Conservation (phyloP, 1,284 basidiomycete species). For the Heterobasidion occidentale region DNA sequence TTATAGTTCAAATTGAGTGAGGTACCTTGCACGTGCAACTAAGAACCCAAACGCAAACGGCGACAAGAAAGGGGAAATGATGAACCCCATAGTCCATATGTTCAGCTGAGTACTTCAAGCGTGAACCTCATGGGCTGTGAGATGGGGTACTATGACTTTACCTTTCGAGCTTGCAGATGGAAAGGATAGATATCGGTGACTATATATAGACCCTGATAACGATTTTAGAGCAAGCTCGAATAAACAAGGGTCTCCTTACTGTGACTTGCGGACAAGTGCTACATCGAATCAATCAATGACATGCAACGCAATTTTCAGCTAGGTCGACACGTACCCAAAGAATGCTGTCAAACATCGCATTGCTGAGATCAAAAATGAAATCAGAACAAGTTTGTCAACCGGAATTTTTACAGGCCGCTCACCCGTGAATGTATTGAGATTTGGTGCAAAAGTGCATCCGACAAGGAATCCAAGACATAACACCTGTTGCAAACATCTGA, state of each 20-base stretch:
- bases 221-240: neutral
- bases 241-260: conserved; percentile 22
- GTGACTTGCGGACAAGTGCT: conserved; percentile 66
- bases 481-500: conserved; percentile 21
- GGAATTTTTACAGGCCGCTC: conserved; percentile 2
- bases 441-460: conserved; percentile 48
- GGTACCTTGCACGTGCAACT: conserved; percentile 45
- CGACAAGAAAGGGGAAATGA: conserved; percentile 57
- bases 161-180: conserved; percentile 69
- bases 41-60: conserved; percentile 68
- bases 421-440: conserved; percentile 45
- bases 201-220: conserved; percentile 48
- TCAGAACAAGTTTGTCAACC: neutral
- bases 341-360: conserved; percentile 68
- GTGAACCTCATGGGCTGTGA: conserved; percentile 59
- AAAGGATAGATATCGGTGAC: conserved; percentile 69
- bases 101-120: conserved; percentile 36
- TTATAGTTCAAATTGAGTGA: neutral
- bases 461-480: conserved; percentile 41
- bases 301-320: neutral
- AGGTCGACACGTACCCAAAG: conserved; percentile 45
- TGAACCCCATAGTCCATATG: conserved; percentile 67
- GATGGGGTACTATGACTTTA: conserved; percentile 39
- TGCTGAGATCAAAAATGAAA: conserved; percentile 24
- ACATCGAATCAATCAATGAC: neutral